Percentiles rank a stretch among this genome's conserved stretches.
These are phyloP conservation scores for Aspergillus clavatus DNA, from an alignment of 2,329 filamentous ascomycete genomes.

Conservation along the genomic window DNA sequence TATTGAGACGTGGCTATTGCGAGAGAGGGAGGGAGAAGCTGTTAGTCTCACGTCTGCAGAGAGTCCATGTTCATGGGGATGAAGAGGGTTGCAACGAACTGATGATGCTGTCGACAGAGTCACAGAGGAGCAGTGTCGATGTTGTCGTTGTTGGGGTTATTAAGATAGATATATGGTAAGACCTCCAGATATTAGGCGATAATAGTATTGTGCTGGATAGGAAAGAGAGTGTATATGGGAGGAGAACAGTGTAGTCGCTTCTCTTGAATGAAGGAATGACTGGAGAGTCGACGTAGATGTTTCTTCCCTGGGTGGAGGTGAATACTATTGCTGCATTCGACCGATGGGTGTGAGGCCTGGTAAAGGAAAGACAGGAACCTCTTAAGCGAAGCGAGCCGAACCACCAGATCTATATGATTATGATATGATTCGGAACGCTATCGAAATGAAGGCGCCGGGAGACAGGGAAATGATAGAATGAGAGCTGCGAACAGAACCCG, in stretches of 20 bases:
- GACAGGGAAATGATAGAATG: conserved; percentile 2
- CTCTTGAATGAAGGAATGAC: conserved; percentile 32
- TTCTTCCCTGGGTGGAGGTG: conserved; percentile 3
- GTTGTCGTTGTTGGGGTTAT: background rate
- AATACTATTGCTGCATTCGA: conserved; percentile 2
- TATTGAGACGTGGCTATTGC: conserved; percentile 7
- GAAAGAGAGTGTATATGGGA: conserved; percentile 20
- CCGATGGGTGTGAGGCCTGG: background rate
- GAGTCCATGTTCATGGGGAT: background rate
- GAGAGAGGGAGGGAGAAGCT: background rate
- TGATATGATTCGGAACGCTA: conserved; percentile 12
- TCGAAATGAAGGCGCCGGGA: conserved; percentile 23
- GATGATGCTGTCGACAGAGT: background rate
- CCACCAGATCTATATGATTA: conserved; percentile 5
- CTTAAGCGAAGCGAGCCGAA: conserved; percentile 21
- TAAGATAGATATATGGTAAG: background rate
- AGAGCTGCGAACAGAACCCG: too few relatives aligned
- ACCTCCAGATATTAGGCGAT: conserved; percentile 3
- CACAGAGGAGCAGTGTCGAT: background rate
- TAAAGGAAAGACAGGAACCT: conserved; percentile 36
- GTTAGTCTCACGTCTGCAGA: conserved; percentile 6
- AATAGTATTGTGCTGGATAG: conserved; percentile 5
- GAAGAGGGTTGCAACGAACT: conserved; percentile 6
- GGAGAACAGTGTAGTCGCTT: conserved; percentile 27
- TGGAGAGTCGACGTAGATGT: conserved; percentile 19